A percentile compares a stretch with the other conserved stretches of the same genome.
These are phyloP conservation scores for Cardamine resedifolia DNA, from an alignment of 345 rosid species.

Conservation along the genomic window DNA sequence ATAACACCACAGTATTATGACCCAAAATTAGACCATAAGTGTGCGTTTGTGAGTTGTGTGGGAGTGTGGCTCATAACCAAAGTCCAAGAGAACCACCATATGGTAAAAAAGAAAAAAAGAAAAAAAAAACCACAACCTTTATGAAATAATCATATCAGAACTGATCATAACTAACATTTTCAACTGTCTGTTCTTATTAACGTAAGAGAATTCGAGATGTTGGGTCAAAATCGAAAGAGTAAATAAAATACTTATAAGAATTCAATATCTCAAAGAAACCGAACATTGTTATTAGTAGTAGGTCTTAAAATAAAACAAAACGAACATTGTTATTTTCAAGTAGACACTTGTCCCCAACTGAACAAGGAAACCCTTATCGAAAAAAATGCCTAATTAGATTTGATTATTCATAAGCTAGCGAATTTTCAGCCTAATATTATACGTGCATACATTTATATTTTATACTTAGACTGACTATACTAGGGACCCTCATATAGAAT, in stretches of 20 bases:
- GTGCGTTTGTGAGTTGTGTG: neutral
- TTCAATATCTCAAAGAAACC: no score
- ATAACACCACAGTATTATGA: neutral
- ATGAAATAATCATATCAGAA: neutral
- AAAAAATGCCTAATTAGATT: constrained; percentile 1
- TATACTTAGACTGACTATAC: neutral
- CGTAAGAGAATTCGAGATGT: neutral
- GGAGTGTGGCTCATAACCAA: neutral
- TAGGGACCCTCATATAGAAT: neutral
- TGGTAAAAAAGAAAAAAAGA: no score
- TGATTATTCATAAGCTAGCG: neutral
- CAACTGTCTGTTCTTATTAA: neutral
- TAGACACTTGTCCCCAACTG: neutral
- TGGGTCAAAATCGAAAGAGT: no score
- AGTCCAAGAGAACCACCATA: neutral
- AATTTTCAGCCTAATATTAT: neutral
- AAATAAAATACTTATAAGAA: no score
- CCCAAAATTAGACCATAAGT: neutral
- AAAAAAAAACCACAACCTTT: neutral
- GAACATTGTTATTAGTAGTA: no score
- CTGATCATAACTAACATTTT: neutral
- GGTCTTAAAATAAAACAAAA: constrained; percentile 2
- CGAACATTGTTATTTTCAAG: constrained; percentile 1
- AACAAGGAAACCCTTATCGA: neutral
- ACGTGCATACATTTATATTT: neutral